Evolutionary conservation across 352 stramenopile genomes (phyloP).

Genomic region (Phytophthora ohioensis): DNA sequence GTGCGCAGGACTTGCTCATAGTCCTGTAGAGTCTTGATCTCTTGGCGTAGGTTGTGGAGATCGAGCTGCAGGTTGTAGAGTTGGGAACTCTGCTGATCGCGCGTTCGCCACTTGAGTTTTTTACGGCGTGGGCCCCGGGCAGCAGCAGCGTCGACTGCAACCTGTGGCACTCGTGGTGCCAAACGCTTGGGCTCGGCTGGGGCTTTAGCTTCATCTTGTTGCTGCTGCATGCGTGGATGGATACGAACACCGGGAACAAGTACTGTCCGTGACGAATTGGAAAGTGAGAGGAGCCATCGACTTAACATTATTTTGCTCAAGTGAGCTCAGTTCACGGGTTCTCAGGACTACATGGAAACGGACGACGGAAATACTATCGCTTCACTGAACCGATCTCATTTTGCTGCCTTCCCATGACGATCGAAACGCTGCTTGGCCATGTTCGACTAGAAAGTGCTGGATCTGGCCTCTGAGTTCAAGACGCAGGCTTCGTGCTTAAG

Average conservation of each 20-base stretch:
- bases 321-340: neutral
- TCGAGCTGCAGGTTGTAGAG: constrained; percentile 74
- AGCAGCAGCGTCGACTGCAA: constrained; percentile 27
- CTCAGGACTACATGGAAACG: neutral
- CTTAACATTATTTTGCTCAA: constrained; percentile 18
- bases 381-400: constrained; percentile 12
- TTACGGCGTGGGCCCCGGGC: constrained; percentile 24
- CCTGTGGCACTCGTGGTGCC: constrained; percentile 25
- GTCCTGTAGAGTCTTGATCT: constrained; percentile 51
- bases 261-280: constrained; percentile 21
- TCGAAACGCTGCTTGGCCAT: neutral
- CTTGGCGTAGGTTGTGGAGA: constrained; percentile 52
- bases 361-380: neutral
- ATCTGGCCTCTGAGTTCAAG: neutral
- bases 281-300: constrained; percentile 26
- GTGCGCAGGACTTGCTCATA: constrained; percentile 45
- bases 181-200: constrained; percentile 22
- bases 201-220: constrained; percentile 21
- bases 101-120: constrained; percentile 70
- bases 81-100: constrained; percentile 62
- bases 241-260: constrained; percentile 16
- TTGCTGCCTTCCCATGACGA: neutral
- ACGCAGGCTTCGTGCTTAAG: neutral
- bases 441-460: neutral
- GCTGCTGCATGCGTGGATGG: constrained; percentile 8